Conservation (phyloP, 139 green algal genomes). For the Chlorokybus atmophyticus region DNA sequence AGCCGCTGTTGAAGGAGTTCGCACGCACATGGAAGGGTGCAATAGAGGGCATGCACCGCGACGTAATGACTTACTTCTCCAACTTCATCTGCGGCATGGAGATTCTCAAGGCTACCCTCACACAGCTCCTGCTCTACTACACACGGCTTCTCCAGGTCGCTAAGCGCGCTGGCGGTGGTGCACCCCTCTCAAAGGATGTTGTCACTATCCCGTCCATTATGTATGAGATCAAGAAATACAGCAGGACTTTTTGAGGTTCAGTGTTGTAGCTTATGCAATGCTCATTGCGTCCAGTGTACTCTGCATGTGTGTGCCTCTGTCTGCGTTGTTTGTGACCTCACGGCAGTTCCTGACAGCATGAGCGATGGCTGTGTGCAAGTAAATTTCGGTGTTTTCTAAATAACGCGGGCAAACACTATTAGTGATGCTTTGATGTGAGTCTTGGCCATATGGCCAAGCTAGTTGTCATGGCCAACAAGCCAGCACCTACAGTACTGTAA, state of each 20-base stretch:
- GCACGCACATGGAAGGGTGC: constrained; percentile 42
- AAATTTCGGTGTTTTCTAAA: too few species aligned
- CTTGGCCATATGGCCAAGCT: too few species aligned
- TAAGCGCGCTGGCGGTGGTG: constrained; percentile 32
- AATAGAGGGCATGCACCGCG: constrained; percentile 64
- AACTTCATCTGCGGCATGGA: constrained; percentile 42
- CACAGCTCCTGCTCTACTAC: constrained; percentile 86
- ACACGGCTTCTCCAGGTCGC: constrained; percentile 72
- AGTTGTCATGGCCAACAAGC: too few species aligned
- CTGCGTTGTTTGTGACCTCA: too few species aligned
- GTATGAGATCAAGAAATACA: constrained; percentile 66
- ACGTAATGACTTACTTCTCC: constrained; percentile 54
- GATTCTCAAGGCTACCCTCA: constrained; percentile 79
- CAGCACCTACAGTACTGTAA: too few species aligned
- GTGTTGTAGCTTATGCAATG: too few species aligned
- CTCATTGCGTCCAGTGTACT: too few species aligned
- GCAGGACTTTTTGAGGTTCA: constrained; percentile 17
- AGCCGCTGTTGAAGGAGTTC: constrained; percentile 54
- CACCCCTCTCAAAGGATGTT: constrained; percentile 53
- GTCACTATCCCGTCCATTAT: constrained; percentile 90
- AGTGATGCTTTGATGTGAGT: too few species aligned
- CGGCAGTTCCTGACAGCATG: too few species aligned
- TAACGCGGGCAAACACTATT: too few species aligned
- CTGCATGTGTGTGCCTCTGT: too few species aligned
- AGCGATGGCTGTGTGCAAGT: too few species aligned